Base-by-base conservation (phyloP, 495 filamentous ascomycete species). In the Glarea lozoyensis region DNA sequence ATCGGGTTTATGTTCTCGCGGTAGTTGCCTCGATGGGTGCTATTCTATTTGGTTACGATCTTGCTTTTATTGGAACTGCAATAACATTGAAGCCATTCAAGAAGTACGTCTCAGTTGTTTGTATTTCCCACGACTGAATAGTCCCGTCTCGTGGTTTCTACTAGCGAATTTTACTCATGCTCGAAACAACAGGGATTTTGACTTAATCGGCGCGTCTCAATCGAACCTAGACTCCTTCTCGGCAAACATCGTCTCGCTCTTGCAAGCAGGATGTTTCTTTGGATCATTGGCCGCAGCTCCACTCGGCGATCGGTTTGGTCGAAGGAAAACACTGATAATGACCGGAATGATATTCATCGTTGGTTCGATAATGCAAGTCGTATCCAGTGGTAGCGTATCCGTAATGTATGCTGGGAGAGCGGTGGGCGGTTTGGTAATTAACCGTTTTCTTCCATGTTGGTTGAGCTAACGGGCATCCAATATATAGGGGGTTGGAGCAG, bases 241-340 rank as follows among this genome's bases (percentile, higher is more conserved):
- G 4, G 73, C 70, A 15, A 78, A 79, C 40, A 69, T 79, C 29
- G 75, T 78, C 11, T 79, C 77, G 39, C 65, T 81, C 17, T 61
- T 81, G 17, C 75, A 73, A 50, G 66, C 57, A 3, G 60, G 60
- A 33, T 60, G 60, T 53, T 54, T 42, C 54, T 57, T 54, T 34
- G 46, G 54, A 22, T 45, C 49, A 22, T 48, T 48, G 21, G 40
- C 38, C n/a, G 48, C 52, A 10, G 45, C 49, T 15, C 43, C 43
- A n/a, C 19, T 69, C 9, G 65, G 60, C 0, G 62, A 66, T 30
- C 46, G 33, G 9, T 45, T 59, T 17, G 64, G 65, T 5, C 60
- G 65, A 10, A 51, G 53, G 36, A 55, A 53, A 30, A 45, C 61
- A 5, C 41, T 69, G 9, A 64, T 66, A 54, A 46, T 59, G 5